Evolutionary conservation across 176 grass and related monocot species (phyloP), one percentile per base, ranked within the genome.

Genomic region (Typha latifolia): DNA sequence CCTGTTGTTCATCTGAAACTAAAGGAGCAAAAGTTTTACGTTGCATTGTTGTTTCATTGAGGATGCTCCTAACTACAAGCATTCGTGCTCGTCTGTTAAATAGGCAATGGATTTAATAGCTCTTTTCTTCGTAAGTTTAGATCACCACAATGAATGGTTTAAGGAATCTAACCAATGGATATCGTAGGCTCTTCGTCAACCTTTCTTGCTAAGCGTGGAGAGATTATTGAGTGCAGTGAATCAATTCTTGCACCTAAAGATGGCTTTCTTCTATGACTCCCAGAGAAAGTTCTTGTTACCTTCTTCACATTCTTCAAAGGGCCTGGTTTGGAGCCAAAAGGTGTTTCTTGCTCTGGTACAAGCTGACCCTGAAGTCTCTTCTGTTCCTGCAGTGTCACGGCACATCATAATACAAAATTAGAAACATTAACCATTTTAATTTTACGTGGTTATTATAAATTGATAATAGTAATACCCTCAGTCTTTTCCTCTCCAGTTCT

Each of bases 401-500:
- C 32, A 76, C 12, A 48, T 67, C 12, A 67, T 49, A 49, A 76
- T 27, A 12, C 49, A 24, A 29, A 31, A 32, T 12, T n/a, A 22
- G 8, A 53, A 15, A 10, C 16, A 61, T 72, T 47, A 49, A 24
- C 11, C 23, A 18, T 26, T 14, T 29, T 48, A 27, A 26, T 49
- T 74, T 27, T 23, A 16, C 37, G 2, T 43, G 5, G 37, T 49
- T 49, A 34, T 63, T n/a, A 78, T 59, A 77, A 13, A 4, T 32
- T 48, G 16, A 34, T 52, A 29, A 10, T 8, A 43, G 63, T 50
- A 16, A 27, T 62, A 80, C 78, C 69, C 70, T 73, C 3, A 16
- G 51, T 55, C 43, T 74, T 70, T 69, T 81, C 18, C 23, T 74
- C 72, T 81, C 71, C 69, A 64, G 64, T 55, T 81, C 79, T 81